Conservation (phyloP, 176 grass and related monocot species). For the Phragmites australis region DNA sequence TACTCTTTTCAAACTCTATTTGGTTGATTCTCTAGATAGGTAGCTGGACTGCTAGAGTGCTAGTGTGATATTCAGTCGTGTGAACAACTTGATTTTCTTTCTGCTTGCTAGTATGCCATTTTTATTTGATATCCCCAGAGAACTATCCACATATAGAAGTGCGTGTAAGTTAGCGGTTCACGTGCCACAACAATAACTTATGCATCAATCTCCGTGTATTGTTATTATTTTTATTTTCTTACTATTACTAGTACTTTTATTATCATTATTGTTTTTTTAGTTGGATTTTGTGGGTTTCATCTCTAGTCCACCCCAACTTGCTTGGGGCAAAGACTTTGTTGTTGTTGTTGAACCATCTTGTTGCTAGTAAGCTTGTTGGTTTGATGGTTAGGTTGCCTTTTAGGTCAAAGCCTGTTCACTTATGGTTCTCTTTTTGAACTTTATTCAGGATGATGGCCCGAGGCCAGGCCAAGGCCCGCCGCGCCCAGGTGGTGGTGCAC, state of each 20-base stretch:
- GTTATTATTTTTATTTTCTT: too few relatives aligned
- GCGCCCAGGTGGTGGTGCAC: slow-evolving; percentile 47
- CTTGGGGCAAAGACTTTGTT: too few relatives aligned
- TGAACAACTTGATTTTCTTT: not conserved
- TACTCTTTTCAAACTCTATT: not conserved
- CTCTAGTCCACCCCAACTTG: too few relatives aligned
- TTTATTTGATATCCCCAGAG: too few relatives aligned
- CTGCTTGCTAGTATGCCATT: not conserved
- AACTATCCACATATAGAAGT: too few relatives aligned
- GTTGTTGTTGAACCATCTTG: too few relatives aligned
- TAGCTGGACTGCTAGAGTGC: not conserved
- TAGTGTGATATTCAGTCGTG: not conserved
- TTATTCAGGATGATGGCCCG: slow-evolving; percentile 23
- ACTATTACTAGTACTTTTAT: too few relatives aligned
- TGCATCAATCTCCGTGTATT: too few relatives aligned
- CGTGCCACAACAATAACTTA: too few relatives aligned
- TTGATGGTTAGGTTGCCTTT: not conserved
- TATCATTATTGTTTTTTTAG: too few relatives aligned
- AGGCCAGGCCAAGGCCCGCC: slow-evolving; percentile 53
- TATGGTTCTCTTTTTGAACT: not conserved
- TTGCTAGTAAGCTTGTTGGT: not conserved
- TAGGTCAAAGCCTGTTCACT: not conserved
- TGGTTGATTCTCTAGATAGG: not conserved
- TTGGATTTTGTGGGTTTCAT: too few relatives aligned
- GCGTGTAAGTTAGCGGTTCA: too few relatives aligned